Evolutionary conservation across 345 rosid genomes (phyloP).

Genomic region (Sonneratia caseolaris): DNA sequence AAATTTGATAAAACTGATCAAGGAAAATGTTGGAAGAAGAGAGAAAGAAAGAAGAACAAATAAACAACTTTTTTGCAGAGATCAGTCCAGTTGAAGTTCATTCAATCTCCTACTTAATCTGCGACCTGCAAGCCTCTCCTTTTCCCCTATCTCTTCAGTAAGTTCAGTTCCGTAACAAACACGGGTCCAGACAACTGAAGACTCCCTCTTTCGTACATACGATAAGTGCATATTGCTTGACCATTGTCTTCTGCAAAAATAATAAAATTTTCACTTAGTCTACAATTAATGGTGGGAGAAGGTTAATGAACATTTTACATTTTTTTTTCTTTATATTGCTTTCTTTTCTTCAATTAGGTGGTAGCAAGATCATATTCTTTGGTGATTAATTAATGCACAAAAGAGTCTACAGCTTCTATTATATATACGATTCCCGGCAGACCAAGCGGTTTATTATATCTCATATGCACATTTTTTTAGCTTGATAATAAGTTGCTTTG

Average conservation of each 20-base stretch:
- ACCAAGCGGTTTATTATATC: background rate
- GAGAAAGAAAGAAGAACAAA: background rate
- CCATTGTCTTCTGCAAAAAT: background rate
- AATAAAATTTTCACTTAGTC: too few species aligned
- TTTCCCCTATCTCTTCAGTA: background rate
- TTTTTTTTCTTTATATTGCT: too few species aligned
- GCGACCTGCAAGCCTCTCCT: background rate
- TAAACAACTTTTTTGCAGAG: background rate
- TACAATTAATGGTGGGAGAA: too few species aligned
- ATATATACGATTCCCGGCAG: too few species aligned
- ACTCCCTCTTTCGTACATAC: background rate
- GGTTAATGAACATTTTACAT: too few species aligned
- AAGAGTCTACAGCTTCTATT: too few species aligned
- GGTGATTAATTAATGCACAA: too few species aligned
- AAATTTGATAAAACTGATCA: background rate
- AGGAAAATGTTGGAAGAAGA: background rate
- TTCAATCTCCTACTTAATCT: background rate
- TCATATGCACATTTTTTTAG: background rate
- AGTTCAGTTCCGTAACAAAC: constrained; percentile 1
- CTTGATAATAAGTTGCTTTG: background rate
- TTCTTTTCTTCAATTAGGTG: too few species aligned
- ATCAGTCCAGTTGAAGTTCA: background rate
- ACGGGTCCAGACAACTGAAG: background rate
- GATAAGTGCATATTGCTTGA: background rate
- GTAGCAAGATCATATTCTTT: too few species aligned